These are phyloP conservation scores for Melaleuca alternifolia DNA, from an alignment of 345 rosid genomes.

Conservation along the genomic window DNA sequence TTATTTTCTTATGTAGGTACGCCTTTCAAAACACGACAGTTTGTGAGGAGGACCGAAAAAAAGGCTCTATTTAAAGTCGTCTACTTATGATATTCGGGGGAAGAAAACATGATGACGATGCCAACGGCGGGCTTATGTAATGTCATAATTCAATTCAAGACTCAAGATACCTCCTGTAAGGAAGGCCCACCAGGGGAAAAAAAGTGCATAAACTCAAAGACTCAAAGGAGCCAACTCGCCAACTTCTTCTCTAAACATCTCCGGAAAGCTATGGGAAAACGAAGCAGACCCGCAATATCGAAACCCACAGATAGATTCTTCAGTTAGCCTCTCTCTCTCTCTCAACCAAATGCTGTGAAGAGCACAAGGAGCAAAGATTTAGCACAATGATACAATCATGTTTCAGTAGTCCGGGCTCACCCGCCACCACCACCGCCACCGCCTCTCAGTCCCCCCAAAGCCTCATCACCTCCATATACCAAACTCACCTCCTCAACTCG, in stretches of 20 bases:
- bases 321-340: neutral
- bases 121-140: neutral
- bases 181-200: neutral
- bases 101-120: neutral
- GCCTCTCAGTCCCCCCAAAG: conserved; percentile 28
- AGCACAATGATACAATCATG: conserved; percentile 38
- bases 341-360: neutral
- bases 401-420: conserved; percentile 31
- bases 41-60: neutral
- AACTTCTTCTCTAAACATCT: neutral
- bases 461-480: conserved; percentile 37
- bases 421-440: neutral
- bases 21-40: neutral
- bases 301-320: too few relatives aligned
- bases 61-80: neutral
- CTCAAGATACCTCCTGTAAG: neutral
- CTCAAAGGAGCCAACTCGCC: neutral
- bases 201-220: neutral
- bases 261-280: neutral
- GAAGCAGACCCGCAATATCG: neutral
- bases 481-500: conserved; percentile 28
- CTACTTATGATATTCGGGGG: neutral
- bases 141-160: neutral
- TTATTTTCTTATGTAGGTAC: neutral
- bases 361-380: neutral